phyloP scores from a whole-genome alignment of 176 grass and related monocot genomes.

The Eleusine coracana region DNA sequence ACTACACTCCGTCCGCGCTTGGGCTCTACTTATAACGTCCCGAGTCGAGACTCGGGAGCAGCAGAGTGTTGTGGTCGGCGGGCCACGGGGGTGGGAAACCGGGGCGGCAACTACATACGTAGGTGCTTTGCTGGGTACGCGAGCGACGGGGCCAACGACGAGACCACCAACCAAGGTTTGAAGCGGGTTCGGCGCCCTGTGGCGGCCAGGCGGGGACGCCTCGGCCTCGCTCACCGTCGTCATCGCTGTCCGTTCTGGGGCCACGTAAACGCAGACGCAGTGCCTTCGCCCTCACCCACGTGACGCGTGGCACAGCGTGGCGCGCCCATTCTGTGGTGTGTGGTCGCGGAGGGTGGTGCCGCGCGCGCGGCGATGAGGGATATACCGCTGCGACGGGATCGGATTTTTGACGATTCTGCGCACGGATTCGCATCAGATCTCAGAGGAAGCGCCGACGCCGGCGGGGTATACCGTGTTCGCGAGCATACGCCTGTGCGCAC shows the following conservation, averaged over 20 bases:
- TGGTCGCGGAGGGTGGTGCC: not conserved
- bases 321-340: constrained; percentile 11
- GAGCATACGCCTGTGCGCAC: no score
- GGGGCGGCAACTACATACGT: no score
- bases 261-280: not conserved
- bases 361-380: not conserved
- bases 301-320: not conserved
- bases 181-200: constrained; percentile 14
- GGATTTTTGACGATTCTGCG: not conserved
- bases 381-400: not conserved
- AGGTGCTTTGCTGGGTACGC: no score
- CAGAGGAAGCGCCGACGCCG: not conserved
- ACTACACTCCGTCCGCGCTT: not conserved
- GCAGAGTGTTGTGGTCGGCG: not conserved
- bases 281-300: constrained; percentile 14
- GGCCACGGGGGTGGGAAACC: constrained; percentile 7
- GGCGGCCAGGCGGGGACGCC: constrained; percentile 15
- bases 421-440: constrained; percentile 33
- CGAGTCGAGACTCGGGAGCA: not conserved
- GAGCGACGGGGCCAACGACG: not conserved
- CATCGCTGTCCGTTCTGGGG: constrained; percentile 21
- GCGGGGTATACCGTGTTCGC: not conserved
- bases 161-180: not conserved
- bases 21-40: constrained; percentile 44
- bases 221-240: not conserved